These are phyloP conservation scores for Suillus weaverae DNA, from an alignment of 768 basidiomycete genomes.

Conservation along the genomic window DNA sequence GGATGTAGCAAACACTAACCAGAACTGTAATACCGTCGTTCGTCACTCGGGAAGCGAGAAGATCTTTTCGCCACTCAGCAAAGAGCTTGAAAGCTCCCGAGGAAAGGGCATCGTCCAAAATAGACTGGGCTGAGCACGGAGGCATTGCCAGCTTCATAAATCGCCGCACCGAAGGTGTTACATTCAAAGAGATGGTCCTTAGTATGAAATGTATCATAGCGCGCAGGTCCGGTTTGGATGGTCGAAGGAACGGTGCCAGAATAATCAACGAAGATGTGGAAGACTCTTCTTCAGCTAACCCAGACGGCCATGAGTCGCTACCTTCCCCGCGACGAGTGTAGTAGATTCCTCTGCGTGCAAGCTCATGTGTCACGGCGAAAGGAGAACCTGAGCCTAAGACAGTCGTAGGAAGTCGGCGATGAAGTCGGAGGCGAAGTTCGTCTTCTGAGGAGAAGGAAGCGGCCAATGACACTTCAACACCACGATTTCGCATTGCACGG, in stretches of 20 bases:
- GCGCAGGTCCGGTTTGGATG: slow-evolving; percentile 11
- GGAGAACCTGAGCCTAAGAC: slow-evolving; percentile 7
- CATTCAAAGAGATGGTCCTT: slow-evolving; percentile 17
- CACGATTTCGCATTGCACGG: slow-evolving; percentile 97
- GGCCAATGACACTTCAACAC: slow-evolving; percentile 75
- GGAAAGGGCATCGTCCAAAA: slow-evolving; percentile 23
- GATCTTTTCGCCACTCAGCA: slow-evolving; percentile 14
- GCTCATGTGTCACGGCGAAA: slow-evolving; percentile 21
- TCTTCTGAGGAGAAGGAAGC: slow-evolving; percentile 45
- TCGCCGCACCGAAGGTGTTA: slow-evolving; percentile 23
- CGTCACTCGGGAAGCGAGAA: slow-evolving; percentile 9
- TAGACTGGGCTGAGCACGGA: slow-evolving; percentile 12
- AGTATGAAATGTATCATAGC: slow-evolving; percentile 30
- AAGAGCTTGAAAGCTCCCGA: slow-evolving; percentile 14
- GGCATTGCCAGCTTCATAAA: slow-evolving; percentile 19
- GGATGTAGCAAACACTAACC: slow-evolving; percentile 28
- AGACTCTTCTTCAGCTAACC: slow-evolving; percentile 50
- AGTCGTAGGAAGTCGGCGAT: slow-evolving; percentile 48
- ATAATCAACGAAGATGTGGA: slow-evolving; percentile 43
- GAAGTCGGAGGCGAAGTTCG: slow-evolving; percentile 42
- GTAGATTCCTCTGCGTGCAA: slow-evolving; percentile 26
- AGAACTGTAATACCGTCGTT: slow-evolving; percentile 11
- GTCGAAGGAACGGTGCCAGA: slow-evolving; percentile 35
- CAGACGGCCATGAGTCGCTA: slow-evolving; percentile 33
- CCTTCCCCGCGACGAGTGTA: background rate